Percentiles rank a stretch among this genome's conserved stretches.
phyloP scores from a whole-genome alignment of 2,329 filamentous ascomycete genomes.

The Colletotrichum zoysiae region DNA sequence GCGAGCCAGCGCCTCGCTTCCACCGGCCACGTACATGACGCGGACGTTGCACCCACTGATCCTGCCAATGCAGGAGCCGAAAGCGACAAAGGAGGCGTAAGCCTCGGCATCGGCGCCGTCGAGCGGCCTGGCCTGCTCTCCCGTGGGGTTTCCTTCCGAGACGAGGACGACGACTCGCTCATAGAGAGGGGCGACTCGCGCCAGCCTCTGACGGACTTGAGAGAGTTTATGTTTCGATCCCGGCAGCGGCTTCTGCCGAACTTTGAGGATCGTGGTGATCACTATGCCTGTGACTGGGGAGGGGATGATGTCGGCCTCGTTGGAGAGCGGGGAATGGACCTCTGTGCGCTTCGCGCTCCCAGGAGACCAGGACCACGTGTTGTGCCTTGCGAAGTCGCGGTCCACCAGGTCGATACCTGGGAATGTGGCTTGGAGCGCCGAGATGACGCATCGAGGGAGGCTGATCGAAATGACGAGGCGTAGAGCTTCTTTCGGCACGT shows the following conservation, averaged over 20 bases:
- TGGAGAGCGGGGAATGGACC: conserved; percentile 54
- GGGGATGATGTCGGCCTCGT: conserved; percentile 80
- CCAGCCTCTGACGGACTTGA: conserved; percentile 68
- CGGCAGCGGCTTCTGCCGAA: conserved; percentile 79
- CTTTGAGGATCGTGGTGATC: conserved; percentile 76
- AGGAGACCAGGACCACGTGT: conserved; percentile 51
- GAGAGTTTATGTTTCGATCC: conserved; percentile 52
- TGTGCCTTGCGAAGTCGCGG: conserved; percentile 65
- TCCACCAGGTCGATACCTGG: conserved; percentile 68
- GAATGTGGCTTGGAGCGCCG: conserved; percentile 62
- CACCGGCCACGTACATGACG: conserved; percentile 64
- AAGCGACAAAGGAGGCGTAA: conserved; percentile 64
- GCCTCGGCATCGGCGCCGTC: conserved; percentile 57
- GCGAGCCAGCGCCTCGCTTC: conserved; percentile 60
- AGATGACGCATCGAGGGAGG: conserved; percentile 61
- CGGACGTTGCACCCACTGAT: conserved; percentile 47
- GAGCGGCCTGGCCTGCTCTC: conserved; percentile 57
- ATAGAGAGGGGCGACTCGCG: conserved; percentile 68
- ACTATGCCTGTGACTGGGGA: conserved; percentile 78
- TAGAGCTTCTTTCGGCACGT: conserved; percentile 40
- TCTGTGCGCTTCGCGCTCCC: conserved; percentile 44
- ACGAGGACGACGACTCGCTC: conserved; percentile 77
- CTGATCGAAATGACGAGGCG: conserved; percentile 65
- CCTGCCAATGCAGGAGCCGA: conserved; percentile 57
- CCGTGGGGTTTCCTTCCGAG: conserved; percentile 61